Conservation (phyloP, 352 stramenopile species). For the Phytophthora lateralis region DNA sequence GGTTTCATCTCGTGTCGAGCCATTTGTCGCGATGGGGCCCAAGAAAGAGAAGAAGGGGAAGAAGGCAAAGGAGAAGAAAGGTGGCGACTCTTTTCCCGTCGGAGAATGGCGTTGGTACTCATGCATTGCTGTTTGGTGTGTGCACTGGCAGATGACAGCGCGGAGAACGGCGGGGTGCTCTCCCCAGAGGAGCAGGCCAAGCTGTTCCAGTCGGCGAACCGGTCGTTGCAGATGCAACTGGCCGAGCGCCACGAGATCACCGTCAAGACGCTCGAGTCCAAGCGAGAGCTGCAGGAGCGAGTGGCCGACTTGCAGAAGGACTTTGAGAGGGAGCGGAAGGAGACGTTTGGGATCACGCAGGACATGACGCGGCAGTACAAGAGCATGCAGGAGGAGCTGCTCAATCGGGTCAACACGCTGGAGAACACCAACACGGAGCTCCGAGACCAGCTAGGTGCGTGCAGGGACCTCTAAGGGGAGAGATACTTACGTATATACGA, state of each 20-base stretch:
- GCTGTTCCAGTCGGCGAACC: constrained; percentile 82
- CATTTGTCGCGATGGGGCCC: constrained; percentile 50
- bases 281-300: constrained; percentile 83
- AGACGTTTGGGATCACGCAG: constrained; percentile 93
- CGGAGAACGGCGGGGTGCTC: constrained; percentile 74
- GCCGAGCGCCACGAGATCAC: constrained; percentile 88
- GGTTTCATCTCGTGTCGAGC: constrained; percentile 12
- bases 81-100: constrained; percentile 16
- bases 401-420: constrained; percentile 86
- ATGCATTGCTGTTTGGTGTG: neutral
- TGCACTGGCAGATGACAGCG: constrained; percentile 56
- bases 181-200: constrained; percentile 86
- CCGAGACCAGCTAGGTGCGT: constrained; percentile 89
- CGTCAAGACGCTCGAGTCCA: constrained; percentile 88
- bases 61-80: constrained; percentile 81
- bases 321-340: constrained; percentile 85
- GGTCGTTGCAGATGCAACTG: constrained; percentile 89
- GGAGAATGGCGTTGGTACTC: neutral
- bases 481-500: too few species aligned
- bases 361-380: constrained; percentile 98
- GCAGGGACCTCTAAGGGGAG: neutral
- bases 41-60: constrained; percentile 84
- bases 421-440: constrained; percentile 94
- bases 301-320: constrained; percentile 84
- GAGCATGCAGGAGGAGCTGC: constrained; percentile 94